Evolutionary conservation across 2,329 filamentous ascomycete species (phyloP).

Genomic region (Dryadomyces quercivorus): DNA sequence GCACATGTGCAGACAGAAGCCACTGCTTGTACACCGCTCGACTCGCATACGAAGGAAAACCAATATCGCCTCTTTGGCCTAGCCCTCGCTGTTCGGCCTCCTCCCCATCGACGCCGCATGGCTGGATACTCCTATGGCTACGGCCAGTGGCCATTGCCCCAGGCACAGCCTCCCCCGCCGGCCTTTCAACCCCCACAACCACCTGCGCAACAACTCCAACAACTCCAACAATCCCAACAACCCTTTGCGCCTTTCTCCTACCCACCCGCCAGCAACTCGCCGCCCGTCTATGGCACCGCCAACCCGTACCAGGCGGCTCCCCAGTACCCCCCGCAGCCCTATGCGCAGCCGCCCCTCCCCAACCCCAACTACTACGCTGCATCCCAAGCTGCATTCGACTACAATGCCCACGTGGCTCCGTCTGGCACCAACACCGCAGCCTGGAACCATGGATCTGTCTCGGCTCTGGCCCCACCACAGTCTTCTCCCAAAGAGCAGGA

Average conservation of each 20-base stretch:
- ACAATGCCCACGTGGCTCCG: conserved; percentile 26
- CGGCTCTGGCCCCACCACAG: not conserved
- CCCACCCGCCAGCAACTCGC: conserved; percentile 5
- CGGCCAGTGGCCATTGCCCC: conserved; percentile 12
- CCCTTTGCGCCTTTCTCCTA: conserved; percentile 13
- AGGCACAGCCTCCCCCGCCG: conserved; percentile 1
- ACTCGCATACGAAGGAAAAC: not conserved
- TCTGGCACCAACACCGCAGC: not conserved
- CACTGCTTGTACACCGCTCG: not conserved
- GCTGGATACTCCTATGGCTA: conserved; percentile 26
- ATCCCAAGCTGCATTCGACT: conserved; percentile 23
- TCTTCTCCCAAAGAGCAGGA: not conserved
- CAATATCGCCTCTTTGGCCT: not conserved
- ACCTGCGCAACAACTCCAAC: not conserved
- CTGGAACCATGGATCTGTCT: not conserved
- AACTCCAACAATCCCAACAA: not conserved
- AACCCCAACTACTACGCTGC: conserved; percentile 15
- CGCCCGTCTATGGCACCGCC: not conserved
- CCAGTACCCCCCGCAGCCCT: not conserved
- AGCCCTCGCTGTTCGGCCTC: not conserved
- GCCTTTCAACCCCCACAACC: not conserved
- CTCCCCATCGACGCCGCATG: conserved; percentile 17
- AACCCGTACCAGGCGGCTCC: conserved; percentile 1
- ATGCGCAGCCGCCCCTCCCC: not conserved
- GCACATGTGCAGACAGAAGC: not conserved